Evolutionary conservation across 352 stramenopile species (phyloP).

Genomic region (Blastocystis sp.): DNA sequence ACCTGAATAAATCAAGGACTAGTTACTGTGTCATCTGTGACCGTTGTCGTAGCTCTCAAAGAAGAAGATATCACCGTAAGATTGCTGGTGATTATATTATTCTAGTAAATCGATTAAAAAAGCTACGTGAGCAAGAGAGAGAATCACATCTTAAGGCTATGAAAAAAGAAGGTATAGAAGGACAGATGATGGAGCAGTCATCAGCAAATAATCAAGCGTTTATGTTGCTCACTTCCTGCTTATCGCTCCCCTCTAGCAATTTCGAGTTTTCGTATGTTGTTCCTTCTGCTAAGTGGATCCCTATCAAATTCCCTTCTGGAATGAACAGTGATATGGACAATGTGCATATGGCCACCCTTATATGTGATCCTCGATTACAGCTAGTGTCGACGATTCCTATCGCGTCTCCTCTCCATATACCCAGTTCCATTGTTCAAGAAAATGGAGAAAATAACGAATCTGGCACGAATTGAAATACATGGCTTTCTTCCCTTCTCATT

Average conservation of each 20-base stretch:
- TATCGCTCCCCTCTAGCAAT: not conserved
- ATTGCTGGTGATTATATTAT: not conserved
- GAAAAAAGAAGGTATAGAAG: not conserved
- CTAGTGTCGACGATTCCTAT: too few relatives aligned
- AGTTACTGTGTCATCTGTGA: not conserved
- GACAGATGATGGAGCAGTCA: not conserved
- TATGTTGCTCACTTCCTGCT: not conserved
- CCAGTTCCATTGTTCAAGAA: too few relatives aligned
- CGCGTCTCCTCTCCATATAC: too few relatives aligned
- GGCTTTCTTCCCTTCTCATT: not conserved
- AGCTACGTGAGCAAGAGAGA: not conserved
- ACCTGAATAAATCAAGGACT: not conserved
- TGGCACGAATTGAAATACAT: not conserved
- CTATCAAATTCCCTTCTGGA: not conserved
- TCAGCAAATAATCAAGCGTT: not conserved
- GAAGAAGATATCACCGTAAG: not conserved
- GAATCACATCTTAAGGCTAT: too few relatives aligned
- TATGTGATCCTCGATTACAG: not conserved
- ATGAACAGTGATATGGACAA: not conserved
- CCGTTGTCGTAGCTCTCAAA: not conserved
- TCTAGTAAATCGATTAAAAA: not conserved
- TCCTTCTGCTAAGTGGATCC: not conserved
- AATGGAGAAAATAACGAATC: not conserved
- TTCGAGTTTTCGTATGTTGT: not conserved
- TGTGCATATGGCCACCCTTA: not conserved